These are phyloP conservation scores for Apiospora rasikravindrae DNA, from an alignment of 2,329 filamentous ascomycete species.

Conservation along the genomic window DNA sequence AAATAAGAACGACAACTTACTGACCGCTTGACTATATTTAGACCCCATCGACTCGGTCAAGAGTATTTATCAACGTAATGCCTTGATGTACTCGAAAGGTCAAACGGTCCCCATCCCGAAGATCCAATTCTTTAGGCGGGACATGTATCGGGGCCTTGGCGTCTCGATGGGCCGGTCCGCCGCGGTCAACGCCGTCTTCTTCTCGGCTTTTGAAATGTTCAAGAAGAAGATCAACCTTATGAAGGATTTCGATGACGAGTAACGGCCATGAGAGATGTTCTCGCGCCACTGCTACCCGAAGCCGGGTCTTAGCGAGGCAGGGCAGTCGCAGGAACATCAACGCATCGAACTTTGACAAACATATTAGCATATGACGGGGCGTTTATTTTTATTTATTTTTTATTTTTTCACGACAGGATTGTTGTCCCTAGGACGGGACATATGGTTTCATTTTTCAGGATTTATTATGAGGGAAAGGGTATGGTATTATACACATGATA, in stretches of 20 bases:
- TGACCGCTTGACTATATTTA: slow-evolving; percentile 33
- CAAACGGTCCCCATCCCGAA: slow-evolving; percentile 70
- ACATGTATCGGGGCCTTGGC: slow-evolving; percentile 83
- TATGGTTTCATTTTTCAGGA: slow-evolving; percentile 11
- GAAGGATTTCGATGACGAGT: slow-evolving; percentile 46
- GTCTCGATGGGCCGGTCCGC: slow-evolving; percentile 85
- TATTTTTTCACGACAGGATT: slow-evolving; percentile 13
- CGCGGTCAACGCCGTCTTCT: slow-evolving; percentile 87
- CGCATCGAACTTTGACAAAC: slow-evolving; percentile 26
- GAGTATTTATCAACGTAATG: slow-evolving; percentile 84
- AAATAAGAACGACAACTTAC: neutral
- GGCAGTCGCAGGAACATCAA: slow-evolving; percentile 22
- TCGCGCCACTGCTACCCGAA: neutral
- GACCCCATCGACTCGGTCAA: slow-evolving; percentile 82
- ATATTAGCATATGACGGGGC: slow-evolving; percentile 31
- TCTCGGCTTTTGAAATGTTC: slow-evolving; percentile 83
- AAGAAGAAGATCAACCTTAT: slow-evolving; percentile 70
- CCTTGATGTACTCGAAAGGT: slow-evolving; percentile 72
- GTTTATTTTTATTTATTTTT: slow-evolving; percentile 25
- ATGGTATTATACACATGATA: neutral
- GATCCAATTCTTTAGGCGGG: slow-evolving; percentile 76
- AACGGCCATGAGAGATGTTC: neutral
- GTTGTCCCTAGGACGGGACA: slow-evolving; percentile 25
- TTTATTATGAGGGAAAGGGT: slow-evolving; percentile 23
- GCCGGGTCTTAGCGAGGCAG: neutral